Percentiles rank a stretch among this genome's conserved stretches.
Conservation (phyloP, 139 green algal genomes). For the Nannochloris sp. region DNA sequence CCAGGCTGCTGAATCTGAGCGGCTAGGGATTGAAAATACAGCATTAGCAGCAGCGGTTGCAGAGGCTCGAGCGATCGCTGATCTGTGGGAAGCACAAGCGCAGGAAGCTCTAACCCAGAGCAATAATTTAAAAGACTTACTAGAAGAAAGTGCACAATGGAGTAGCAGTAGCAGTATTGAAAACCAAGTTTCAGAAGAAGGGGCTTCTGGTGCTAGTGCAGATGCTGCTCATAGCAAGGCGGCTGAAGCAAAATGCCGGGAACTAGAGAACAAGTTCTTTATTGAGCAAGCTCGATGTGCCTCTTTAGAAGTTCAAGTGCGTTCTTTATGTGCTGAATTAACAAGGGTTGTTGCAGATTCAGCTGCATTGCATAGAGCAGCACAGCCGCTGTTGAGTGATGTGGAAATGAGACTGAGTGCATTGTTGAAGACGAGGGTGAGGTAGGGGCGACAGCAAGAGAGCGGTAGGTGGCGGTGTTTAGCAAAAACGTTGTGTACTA, state of each 20-base stretch:
- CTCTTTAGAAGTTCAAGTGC: conserved; percentile 11
- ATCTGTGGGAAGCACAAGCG: conserved; percentile 48
- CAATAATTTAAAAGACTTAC: conserved; percentile 54
- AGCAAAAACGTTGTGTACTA: too few relatives aligned
- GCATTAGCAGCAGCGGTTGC: conserved; percentile 15
- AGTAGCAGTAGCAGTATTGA: not conserved
- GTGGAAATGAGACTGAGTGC: conserved; percentile 17
- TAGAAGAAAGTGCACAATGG: conserved; percentile 62
- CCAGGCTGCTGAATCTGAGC: conserved; percentile 52
- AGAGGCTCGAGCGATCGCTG: not conserved
- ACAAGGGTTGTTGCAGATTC: conserved; percentile 6
- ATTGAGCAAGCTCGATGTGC: not conserved
- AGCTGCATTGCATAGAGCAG: conserved; percentile 8
- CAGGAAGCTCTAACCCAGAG: conserved; percentile 42
- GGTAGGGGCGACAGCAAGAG: too few relatives aligned
- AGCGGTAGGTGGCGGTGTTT: too few relatives aligned
- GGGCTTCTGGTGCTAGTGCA: not conserved
- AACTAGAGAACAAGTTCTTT: conserved; percentile 6
- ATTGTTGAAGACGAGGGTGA: conserved; percentile 4
- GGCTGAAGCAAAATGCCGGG: not conserved
- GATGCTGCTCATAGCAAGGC: not conserved
- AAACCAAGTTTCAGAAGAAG: not conserved
- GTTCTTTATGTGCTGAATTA: conserved; percentile 25
- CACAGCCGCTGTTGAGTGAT: conserved; percentile 15
- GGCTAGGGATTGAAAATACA: conserved; percentile 34